Base-by-base conservation (phyloP, 2,329 filamentous ascomycete genomes). In the Cryphonectria radicalis region DNA sequence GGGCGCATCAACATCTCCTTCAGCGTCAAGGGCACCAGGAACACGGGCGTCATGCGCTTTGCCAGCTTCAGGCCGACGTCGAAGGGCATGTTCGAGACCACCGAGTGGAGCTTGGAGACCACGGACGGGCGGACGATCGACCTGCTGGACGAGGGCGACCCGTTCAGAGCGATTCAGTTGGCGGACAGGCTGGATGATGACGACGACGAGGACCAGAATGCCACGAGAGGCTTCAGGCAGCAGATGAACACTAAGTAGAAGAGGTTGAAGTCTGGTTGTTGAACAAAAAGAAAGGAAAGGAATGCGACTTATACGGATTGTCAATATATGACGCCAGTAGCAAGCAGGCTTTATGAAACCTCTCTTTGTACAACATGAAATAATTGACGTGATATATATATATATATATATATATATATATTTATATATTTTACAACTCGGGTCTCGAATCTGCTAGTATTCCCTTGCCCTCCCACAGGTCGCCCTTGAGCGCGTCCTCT, bases 1-100 rank as follows among this genome's bases (percentile, higher is more conserved):
- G 96, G 96, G 35, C 87, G 90, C 77, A 97, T 99, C 80, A 87
- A 98, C 85, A 93, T 99, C 72, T 84, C 84, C 70, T 98, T 97
- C 81, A 87, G 89, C 82, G 96, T 99, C 40, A 93, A 93, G 82
- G 96, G 96, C 57, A 93, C 90, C 42, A 90, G 86, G 79, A 84
- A 82, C 71, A 83, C 85, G 75, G 96, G 90, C 10, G 86, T 90
- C 79, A 96, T 98, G 88, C 88, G 89, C 78, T 97, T 99, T 81
- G 88, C 86, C 76, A 96, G 93, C 84, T 85, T 88, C 79, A 88
- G 96, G 78, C 90, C 88, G 75, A 82, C 81, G 10, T 76, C 84
- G 70, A 87, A 88, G 76, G 85, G 84, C 53, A 82, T 88, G 85
- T 98, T 97, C 81, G 91, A 94, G 83, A 99, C 96, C 50, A 88